Evolutionary conservation across 2,329 filamentous ascomycete genomes (phyloP).

Genomic region (Hymenoscyphus fructigenus): DNA sequence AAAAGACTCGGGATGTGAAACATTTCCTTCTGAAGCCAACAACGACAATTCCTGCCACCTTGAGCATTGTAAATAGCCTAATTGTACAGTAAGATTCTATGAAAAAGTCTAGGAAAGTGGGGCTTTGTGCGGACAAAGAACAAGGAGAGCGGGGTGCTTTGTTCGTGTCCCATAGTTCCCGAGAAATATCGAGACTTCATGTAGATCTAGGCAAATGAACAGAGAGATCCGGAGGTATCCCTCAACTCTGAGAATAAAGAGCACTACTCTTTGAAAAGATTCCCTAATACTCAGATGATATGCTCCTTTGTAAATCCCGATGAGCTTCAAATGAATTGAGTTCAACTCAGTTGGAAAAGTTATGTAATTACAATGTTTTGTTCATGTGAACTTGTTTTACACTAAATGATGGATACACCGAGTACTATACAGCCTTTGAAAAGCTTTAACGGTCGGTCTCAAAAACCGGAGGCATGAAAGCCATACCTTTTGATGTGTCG

Average conservation of each 20-base stretch:
- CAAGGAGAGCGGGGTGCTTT: neutral
- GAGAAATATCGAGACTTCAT: conserved; percentile 1
- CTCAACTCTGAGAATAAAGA: neutral
- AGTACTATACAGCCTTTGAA: neutral
- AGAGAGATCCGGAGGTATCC: neutral
- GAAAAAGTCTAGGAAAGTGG: neutral
- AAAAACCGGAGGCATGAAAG: conserved; percentile 39
- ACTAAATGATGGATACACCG: neutral
- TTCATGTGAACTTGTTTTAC: conserved; percentile 10
- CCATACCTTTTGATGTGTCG: conserved; percentile 32
- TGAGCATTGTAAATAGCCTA: neutral
- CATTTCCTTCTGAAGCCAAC: neutral
- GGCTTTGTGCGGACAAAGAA: neutral
- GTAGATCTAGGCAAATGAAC: neutral
- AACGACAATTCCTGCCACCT: neutral
- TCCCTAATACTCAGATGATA: neutral
- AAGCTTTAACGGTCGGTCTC: conserved; percentile 27
- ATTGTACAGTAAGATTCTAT: neutral
- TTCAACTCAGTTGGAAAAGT: neutral
- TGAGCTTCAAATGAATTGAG: neutral
- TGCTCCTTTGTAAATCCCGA: neutral
- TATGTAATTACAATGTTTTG: conserved; percentile 7
- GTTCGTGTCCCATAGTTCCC: neutral
- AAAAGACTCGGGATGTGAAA: conserved; percentile 5
- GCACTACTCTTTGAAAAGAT: neutral